Evolutionary conservation across 2,329 filamentous ascomycete species (phyloP).

Genomic region (Metarhizium anisopliae): DNA sequence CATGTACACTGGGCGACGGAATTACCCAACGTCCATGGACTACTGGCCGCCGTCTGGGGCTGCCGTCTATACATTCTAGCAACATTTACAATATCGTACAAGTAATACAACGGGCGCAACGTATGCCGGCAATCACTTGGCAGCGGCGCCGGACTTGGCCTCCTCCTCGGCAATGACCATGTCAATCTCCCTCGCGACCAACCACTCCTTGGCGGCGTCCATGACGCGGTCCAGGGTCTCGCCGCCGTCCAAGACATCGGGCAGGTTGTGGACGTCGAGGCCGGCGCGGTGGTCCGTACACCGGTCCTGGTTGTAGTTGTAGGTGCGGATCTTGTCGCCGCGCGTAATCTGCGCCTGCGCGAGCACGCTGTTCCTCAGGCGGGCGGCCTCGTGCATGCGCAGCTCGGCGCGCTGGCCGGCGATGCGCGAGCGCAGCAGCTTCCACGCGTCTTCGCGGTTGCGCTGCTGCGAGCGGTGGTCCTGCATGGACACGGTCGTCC

Average conservation of each 20-base stretch:
- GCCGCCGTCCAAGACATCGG: constrained; percentile 68
- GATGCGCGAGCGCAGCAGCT: constrained; percentile 69
- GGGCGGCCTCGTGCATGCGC: constrained; percentile 70
- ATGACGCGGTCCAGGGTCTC: constrained; percentile 66
- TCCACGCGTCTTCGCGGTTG: constrained; percentile 84
- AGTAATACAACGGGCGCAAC: background rate
- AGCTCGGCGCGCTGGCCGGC: constrained; percentile 74
- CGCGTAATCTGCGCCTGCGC: constrained; percentile 75
- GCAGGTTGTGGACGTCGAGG: constrained; percentile 68
- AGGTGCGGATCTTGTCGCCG: constrained; percentile 89
- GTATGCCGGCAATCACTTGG: constrained; percentile 5
- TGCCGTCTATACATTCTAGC: background rate
- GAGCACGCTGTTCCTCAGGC: constrained; percentile 68
- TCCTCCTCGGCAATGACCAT: constrained; percentile 58
- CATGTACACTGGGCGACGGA: too few relatives aligned
- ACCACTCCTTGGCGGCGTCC: constrained; percentile 68
- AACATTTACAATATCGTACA: constrained; percentile 3
- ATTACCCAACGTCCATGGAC: too few relatives aligned
- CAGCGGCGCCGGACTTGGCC: constrained; percentile 17
- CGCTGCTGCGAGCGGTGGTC: constrained; percentile 83
- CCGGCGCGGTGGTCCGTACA: constrained; percentile 86
- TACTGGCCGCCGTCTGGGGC: too few relatives aligned
- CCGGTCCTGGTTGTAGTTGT: constrained; percentile 67
- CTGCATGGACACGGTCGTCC: constrained; percentile 83
- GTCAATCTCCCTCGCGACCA: constrained; percentile 66